Evolutionary conservation across 768 basidiomycete species (phyloP), one percentile per base, ranked within the genome.

Genomic region (Podaxis pistillaris): DNA sequence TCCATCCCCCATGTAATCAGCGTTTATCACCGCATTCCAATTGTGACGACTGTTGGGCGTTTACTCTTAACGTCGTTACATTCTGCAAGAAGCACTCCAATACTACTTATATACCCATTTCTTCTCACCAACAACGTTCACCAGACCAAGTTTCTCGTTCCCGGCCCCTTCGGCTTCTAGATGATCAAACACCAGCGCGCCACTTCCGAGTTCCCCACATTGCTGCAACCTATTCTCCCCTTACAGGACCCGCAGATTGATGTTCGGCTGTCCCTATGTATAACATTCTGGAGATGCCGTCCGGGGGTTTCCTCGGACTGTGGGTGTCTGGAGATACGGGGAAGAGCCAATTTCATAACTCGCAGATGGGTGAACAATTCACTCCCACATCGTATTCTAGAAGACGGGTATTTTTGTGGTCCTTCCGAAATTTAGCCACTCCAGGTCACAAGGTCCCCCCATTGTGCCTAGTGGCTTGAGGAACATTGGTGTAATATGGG

Each of bases 401-500:
- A 51, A 41, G n/a, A 17, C 38, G 26, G 22, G 44, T 37, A 22
- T 46, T 13, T 54, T 54, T 55, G 30, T 26, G 15, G 38, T 12
- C 44, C 54, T n/a, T 22, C 60, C 60, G 60, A 62, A 26, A 36
- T 62, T 62, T 55, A 62, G 33, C 52, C 60, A 55, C 28, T 33
- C 38, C 2, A 47, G 60, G 52, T 62, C 60, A 62, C 52, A 44
- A 62, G 60, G 24, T 38, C 41, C 41, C 26, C 44, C 19, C 26
- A 46, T 46, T 22, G 40, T 55, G 13, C 30, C 26, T 62, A 13
- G 44, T 46, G 41, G 19, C 41, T 36, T 53, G 26, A 40, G 28
- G 40, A 53, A 15, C 33, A 17, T 26, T 37, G 15, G 19, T 33
- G 19, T 50, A 49, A 59, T 26, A 13, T 19, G 53, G 22, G 41